phyloP scores from a whole-genome alignment of 805 yeast species.

The Brettanomyces anomalus region DNA sequence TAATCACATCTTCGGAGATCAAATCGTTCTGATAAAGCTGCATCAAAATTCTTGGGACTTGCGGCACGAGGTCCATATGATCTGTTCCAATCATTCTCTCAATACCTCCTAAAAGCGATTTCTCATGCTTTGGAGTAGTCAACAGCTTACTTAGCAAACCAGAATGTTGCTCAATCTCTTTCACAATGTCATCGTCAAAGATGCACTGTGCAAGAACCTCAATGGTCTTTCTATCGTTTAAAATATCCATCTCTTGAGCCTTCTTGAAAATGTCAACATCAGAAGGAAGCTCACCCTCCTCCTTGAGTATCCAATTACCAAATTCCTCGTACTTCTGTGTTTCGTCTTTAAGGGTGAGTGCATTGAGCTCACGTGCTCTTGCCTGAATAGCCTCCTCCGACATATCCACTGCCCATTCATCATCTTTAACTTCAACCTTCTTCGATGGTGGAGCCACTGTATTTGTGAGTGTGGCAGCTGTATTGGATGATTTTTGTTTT shows the following conservation, averaged over 20 bases:
- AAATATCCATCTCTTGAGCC: conserved; percentile 70
- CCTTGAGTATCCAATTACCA: conserved; percentile 79
- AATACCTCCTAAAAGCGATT: conserved; percentile 88
- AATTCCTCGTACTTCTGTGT: conserved; percentile 56
- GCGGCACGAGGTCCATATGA: conserved; percentile 57
- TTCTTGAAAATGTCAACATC: conserved; percentile 92
- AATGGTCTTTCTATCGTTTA: conserved; percentile 63
- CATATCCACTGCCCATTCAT: conserved; percentile 96
- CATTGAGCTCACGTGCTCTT: conserved; percentile 83
- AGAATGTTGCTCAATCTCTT: conserved; percentile 65
- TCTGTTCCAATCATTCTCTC: conserved; percentile 87
- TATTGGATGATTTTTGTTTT: conserved; percentile 20
- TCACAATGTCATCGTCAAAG: conserved; percentile 68
- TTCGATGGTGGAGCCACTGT: conserved; percentile 52
- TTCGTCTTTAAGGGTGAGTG: conserved; percentile 34
- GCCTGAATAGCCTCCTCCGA: conserved; percentile 92
- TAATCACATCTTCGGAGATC: conserved; percentile 71
- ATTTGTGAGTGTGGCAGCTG: conserved; percentile 22
- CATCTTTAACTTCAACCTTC: conserved; percentile 68
- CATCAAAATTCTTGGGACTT: conserved; percentile 75
- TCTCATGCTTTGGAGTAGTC: conserved; percentile 61
- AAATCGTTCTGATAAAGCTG: conserved; percentile 77
- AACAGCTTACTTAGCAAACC: conserved; percentile 79
- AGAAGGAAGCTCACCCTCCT: conserved; percentile 44
- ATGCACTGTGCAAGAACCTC: conserved; percentile 89